These are phyloP conservation scores for Tarenaya hassleriana DNA, from an alignment of 345 rosid genomes.

Conservation along the genomic window DNA sequence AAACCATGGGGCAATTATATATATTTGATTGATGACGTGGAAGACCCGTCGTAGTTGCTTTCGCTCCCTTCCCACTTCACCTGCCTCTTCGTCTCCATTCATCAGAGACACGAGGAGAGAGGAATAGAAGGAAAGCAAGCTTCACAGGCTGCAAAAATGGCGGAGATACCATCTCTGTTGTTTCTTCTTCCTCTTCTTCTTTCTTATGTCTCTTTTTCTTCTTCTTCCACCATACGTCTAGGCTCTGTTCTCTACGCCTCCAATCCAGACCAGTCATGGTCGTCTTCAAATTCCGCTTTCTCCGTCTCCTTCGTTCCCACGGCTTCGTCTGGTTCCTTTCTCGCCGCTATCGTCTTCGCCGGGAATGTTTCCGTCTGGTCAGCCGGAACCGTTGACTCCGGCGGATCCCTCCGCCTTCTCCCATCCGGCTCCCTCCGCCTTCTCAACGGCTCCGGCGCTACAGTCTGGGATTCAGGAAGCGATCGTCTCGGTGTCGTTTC, in stretches of 20 bases:
- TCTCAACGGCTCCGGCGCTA: constrained; percentile 44
- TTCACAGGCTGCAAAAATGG: constrained; percentile 21
- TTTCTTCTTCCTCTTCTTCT: constrained; percentile 4
- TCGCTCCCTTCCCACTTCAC: too few relatives aligned
- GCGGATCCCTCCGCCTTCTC: constrained; percentile 40
- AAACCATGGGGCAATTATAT: background rate
- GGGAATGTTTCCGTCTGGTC: constrained; percentile 49
- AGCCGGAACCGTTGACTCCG: constrained; percentile 47
- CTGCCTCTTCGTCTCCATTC: too few relatives aligned
- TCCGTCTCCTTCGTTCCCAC: constrained; percentile 36
- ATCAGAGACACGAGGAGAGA: too few relatives aligned
- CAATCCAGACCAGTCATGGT: constrained; percentile 31
- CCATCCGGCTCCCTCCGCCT: constrained; percentile 49
- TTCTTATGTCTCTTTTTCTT: constrained; percentile 11
- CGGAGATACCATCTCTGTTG: constrained; percentile 13
- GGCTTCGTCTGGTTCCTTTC: constrained; percentile 30
- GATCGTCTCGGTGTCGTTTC: constrained; percentile 38
- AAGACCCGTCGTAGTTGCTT: too few relatives aligned
- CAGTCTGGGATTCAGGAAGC: constrained; percentile 56
- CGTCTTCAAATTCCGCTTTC: constrained; percentile 40
- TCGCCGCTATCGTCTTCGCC: constrained; percentile 36
- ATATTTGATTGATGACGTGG: background rate
- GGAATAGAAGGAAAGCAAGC: background rate
- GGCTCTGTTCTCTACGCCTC: constrained; percentile 47
- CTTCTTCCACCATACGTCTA: constrained; percentile 26